These are phyloP conservation scores for Cyclotella cryptica DNA, from an alignment of 108 stramenopile species.

Conservation along the genomic window DNA sequence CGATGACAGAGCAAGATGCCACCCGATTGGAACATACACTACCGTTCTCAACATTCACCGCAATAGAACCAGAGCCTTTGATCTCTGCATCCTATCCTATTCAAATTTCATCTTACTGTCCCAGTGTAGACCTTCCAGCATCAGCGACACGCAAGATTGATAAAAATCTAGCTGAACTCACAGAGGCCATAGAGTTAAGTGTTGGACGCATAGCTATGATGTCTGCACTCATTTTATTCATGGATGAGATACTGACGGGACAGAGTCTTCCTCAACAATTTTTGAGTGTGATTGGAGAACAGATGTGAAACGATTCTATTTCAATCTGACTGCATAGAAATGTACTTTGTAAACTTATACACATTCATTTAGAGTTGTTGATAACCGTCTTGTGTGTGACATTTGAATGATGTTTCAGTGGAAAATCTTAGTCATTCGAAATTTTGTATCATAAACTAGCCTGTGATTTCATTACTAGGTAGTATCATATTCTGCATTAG, in stretches of 20 bases:
- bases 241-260: constrained; percentile 41
- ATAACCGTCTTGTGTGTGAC: too few species aligned
- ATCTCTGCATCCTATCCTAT: neutral
- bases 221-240: constrained; percentile 33
- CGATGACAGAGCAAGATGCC: neutral
- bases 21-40: neutral
- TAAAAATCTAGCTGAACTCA: neutral
- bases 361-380: too few species aligned
- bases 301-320: neutral
- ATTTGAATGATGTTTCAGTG: too few species aligned
- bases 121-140: constrained; percentile 2
- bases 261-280: constrained; percentile 52
- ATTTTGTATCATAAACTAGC: too few species aligned
- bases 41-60: neutral
- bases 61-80: constrained; percentile 4
- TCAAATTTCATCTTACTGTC: constrained; percentile 5
- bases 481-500: too few species aligned
- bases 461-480: too few species aligned
- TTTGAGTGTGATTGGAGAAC: neutral
- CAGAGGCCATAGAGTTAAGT: constrained; percentile 28
- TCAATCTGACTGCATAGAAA: too few species aligned
- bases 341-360: too few species aligned
- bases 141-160: neutral
- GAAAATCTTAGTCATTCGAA: too few species aligned
- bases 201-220: constrained; percentile 57